These are phyloP conservation scores for Corchorus olitorius DNA, from an alignment of 345 rosid species.

Conservation along the genomic window DNA sequence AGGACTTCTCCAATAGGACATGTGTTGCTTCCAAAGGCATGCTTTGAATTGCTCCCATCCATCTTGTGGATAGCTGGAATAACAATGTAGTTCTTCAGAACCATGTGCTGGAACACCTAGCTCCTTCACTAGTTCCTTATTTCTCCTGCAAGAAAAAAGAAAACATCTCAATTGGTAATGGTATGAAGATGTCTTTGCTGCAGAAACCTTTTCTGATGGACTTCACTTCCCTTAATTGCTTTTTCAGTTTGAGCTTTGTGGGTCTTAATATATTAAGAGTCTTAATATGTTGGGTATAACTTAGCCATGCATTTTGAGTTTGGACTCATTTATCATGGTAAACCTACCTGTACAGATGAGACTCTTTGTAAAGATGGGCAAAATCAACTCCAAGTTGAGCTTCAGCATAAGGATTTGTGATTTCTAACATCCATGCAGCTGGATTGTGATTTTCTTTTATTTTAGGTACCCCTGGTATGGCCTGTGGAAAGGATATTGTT, in stretches of 20 bases:
- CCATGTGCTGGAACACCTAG: slow-evolving; percentile 30
- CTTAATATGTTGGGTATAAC: background rate
- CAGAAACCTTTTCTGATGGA: background rate
- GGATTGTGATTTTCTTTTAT: slow-evolving; percentile 49
- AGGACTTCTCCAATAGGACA: slow-evolving; percentile 66
- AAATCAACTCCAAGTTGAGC: slow-evolving; percentile 36
- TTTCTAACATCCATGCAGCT: slow-evolving; percentile 57
- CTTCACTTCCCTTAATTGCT: background rate
- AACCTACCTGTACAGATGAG: slow-evolving; percentile 33
- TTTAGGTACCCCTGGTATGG: slow-evolving; percentile 38
- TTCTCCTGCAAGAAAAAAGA: slow-evolving; percentile 11
- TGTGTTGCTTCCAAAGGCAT: slow-evolving; percentile 62
- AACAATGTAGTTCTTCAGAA: slow-evolving; percentile 32
- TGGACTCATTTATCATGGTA: background rate
- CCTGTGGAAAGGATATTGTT: slow-evolving; percentile 16
- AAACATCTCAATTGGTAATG: background rate
- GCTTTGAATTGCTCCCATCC: slow-evolving; percentile 51
- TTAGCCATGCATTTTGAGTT: background rate
- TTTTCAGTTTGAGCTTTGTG: too few relatives aligned
- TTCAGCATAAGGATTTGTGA: slow-evolving; percentile 36
- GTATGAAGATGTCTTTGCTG: background rate
- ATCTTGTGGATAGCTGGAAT: slow-evolving; percentile 38
- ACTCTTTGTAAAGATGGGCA: slow-evolving; percentile 33
- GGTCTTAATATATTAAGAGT: background rate
- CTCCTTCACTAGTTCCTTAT: slow-evolving; percentile 21